These are phyloP conservation scores for Lactarius sanguifluus DNA, from an alignment of 768 basidiomycete species.

Conservation along the genomic window DNA sequence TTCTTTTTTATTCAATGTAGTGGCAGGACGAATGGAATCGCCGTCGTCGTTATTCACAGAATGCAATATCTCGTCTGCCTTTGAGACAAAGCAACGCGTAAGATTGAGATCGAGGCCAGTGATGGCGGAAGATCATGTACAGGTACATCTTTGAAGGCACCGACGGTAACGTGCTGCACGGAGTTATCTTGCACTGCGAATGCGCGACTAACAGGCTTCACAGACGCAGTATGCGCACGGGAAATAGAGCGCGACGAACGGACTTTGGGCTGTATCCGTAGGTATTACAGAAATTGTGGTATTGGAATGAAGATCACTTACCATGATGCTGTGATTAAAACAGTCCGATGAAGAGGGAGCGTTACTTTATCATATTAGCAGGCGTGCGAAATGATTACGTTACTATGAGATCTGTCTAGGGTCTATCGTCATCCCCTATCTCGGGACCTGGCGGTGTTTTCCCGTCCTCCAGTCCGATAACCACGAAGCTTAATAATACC, in stretches of 20 bases:
- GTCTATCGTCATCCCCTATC: constrained; percentile 8
- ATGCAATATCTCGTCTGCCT: constrained; percentile 49
- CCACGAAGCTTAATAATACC: constrained; percentile 76
- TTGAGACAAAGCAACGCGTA: constrained; percentile 23
- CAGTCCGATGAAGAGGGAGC: constrained; percentile 3
- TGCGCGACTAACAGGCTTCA: constrained; percentile 46
- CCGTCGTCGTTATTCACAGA: constrained; percentile 34
- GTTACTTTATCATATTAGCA: constrained; percentile 1
- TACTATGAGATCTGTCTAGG: background rate
- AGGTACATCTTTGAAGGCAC: constrained; percentile 41
- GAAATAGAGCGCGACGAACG: constrained; percentile 44
- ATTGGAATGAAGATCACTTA: constrained; percentile 13
- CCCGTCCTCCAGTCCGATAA: constrained; percentile 59
- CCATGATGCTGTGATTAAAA: constrained; percentile 12
- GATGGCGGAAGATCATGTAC: constrained; percentile 35
- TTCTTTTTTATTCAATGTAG: constrained; percentile 56
- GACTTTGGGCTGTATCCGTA: constrained; percentile 35
- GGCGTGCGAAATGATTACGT: constrained; percentile 1
- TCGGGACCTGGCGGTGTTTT: constrained; percentile 29
- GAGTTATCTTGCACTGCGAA: constrained; percentile 52
- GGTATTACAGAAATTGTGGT: background rate
- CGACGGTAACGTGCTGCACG: constrained; percentile 50
- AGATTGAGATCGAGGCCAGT: background rate
- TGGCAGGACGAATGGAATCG: constrained; percentile 29
- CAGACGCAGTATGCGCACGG: constrained; percentile 49